Evolutionary conservation across 1,284 basidiomycete genomes (phyloP).

Genomic region (Takashimella koratensis): DNA sequence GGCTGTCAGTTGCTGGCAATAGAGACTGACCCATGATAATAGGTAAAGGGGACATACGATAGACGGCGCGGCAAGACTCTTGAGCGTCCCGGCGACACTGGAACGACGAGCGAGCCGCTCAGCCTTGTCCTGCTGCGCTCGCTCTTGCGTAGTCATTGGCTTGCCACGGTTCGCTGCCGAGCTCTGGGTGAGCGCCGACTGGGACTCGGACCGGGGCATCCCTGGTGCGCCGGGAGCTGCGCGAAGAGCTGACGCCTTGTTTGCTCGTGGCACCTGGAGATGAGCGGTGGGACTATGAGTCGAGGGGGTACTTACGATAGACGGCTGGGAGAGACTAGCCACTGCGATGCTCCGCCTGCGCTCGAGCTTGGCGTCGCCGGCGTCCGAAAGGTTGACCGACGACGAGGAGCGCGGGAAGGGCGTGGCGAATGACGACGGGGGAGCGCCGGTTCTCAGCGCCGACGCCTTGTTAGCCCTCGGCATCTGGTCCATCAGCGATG

Average conservation of each 20-base stretch:
- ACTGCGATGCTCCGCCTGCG: not conserved
- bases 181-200: slow-evolving; percentile 16
- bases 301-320: not conserved
- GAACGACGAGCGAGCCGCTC: slow-evolving; percentile 3
- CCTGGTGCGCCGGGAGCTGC: slow-evolving; percentile 18
- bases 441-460: not conserved
- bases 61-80: slow-evolving; percentile 23
- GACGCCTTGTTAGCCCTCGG: not conserved
- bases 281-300: not conserved
- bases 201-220: slow-evolving; percentile 1
- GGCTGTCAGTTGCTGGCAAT: slow-evolving; percentile 1
- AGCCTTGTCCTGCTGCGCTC: not conserved
- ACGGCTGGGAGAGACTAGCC: not conserved
- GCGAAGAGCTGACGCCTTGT: slow-evolving; percentile 23
- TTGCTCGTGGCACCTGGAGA: slow-evolving; percentile 20
- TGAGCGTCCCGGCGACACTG: slow-evolving; percentile 15
- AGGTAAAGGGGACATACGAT: slow-evolving; percentile 22
- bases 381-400: not conserved
- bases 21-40: not conserved
- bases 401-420: not conserved
- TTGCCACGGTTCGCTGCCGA: slow-evolving; percentile 9
- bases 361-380: not conserved
- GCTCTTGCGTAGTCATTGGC: slow-evolving; percentile 3
- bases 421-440: not conserved
- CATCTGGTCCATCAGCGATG: not conserved